phyloP scores from a whole-genome alignment of 352 stramenopile species.

The Thalassiosira livingstoniorum region DNA sequence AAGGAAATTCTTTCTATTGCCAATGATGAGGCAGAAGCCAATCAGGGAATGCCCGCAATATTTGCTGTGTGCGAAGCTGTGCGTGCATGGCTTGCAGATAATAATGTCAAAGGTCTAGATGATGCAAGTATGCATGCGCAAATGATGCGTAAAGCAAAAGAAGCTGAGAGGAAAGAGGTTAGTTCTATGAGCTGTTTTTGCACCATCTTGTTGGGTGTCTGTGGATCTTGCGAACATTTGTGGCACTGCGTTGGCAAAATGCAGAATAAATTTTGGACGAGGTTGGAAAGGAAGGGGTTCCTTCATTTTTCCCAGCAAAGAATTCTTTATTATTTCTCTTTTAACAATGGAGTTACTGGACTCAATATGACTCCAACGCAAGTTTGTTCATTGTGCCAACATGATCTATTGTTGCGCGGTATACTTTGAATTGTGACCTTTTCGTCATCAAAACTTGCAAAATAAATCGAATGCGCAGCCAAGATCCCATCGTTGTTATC shows the following conservation, averaged over 20 bases:
- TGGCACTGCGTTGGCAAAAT: too few species aligned
- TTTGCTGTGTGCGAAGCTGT: constrained; percentile 80
- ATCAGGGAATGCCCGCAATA: constrained; percentile 70
- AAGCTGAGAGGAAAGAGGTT: constrained; percentile 73
- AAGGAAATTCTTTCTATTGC: constrained; percentile 70
- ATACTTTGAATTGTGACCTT: constrained; percentile 17
- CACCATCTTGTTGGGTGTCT: neutral
- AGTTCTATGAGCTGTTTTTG: constrained; percentile 20
- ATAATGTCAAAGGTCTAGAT: constrained; percentile 82
- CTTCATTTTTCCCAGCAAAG: too few species aligned
- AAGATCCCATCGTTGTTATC: constrained; percentile 80
- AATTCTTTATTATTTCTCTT: too few species aligned
- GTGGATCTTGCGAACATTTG: neutral
- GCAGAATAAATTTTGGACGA: too few species aligned
- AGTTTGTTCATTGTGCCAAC: constrained; percentile 27
- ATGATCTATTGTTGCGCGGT: constrained; percentile 38
- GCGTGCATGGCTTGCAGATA: constrained; percentile 78
- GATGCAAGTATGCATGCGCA: constrained; percentile 80
- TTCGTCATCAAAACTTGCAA: constrained; percentile 47
- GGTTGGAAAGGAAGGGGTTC: too few species aligned
- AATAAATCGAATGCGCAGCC: constrained; percentile 57
- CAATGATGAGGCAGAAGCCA: constrained; percentile 72
- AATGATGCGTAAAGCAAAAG: constrained; percentile 79
- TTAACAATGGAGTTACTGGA: too few species aligned
- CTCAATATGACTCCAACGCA: constrained; percentile 7